Base-by-base conservation (phyloP, 106 monocot genomes). In the Dendrobium huoshanense region DNA sequence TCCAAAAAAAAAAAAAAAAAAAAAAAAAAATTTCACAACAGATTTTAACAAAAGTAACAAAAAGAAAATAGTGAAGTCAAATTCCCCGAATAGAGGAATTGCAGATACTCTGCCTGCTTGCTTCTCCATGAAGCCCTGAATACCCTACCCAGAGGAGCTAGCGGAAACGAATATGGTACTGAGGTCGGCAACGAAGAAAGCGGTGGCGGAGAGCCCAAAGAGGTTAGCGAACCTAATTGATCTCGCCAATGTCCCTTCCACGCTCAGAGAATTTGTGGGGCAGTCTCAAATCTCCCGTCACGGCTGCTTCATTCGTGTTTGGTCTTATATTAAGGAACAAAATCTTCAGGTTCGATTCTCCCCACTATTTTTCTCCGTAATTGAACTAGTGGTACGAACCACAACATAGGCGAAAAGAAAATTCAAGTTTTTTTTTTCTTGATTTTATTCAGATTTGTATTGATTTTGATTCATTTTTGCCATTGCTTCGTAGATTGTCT, bases 261-360 rank as follows among this genome's bases (percentile, higher is more conserved):
- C 78, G 0, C 88, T 99, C 61, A 81, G 92, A 48, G 91, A 93
- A 16, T 95, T 99, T 83, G 87, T 91, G 11, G 99, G 93, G 10
- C 89, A 91, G 56, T 93, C 99, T 9, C 99, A 99, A 72, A 93
- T 91, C 87, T 95, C 93, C 17, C 90, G 87, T 49, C 88, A 93
- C 47, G 77, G 80, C 25, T 99, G 89, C 91, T 95, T 99, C 91
- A 74, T 91, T 82, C 72, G 67, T 59, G 88, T 91, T 61, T 95
- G 95, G 95, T 91, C 91, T n/a, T 86, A 93, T 79, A 93, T 95
- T 88, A 95, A 93, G 86, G 79, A 83, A 58, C 75, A 95, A 24
- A 85, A 88, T 20, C 95, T 95, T 56, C 93, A 94, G 93, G 99
- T 95, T 44, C 48, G 6, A 0, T 20, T 41, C 13, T 6, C 1